phyloP scores from a whole-genome alignment of 2,329 filamentous ascomycete species.

The Trichoderma sp. region DNA sequence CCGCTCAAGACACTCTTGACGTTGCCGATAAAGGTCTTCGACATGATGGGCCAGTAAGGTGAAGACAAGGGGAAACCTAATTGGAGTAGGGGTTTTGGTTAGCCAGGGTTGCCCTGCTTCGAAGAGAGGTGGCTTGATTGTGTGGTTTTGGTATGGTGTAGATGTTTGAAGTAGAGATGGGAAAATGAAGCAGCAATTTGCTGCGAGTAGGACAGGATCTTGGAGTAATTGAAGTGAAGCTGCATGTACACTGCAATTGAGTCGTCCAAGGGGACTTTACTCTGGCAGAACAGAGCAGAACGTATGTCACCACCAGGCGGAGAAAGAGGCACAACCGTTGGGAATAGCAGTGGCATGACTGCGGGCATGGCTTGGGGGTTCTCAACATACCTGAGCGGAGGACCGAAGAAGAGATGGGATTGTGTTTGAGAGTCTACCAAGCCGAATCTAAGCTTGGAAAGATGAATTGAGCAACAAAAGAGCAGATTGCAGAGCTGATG shows the following conservation, averaged over 20 bases:
- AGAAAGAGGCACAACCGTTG: not conserved
- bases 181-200: conserved; percentile 2
- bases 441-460: conserved; percentile 5
- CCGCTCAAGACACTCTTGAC: conserved; percentile 95
- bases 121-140: not conserved
- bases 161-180: not conserved
- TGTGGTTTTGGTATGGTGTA: not conserved
- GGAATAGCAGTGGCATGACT: conserved; percentile 2
- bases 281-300: not conserved
- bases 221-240: not conserved
- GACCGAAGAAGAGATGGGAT: conserved; percentile 5
- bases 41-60: conserved; percentile 42
- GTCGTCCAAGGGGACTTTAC: not conserved
- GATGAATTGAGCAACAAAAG: conserved; percentile 14
- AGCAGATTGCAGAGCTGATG: conserved; percentile 16
- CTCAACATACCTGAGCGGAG: conserved; percentile 31
- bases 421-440: conserved; percentile 10
- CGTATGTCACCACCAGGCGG: conserved; percentile 29
- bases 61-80: conserved; percentile 20
- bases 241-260: not conserved
- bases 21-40: conserved; percentile 63
- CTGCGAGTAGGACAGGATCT: not conserved
- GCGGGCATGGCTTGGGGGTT: not conserved
- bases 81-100: not conserved
- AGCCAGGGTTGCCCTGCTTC: not conserved